Evolutionary conservation across 495 filamentous ascomycete species (phyloP).

Genomic region (Bryoglossum gracile): DNA sequence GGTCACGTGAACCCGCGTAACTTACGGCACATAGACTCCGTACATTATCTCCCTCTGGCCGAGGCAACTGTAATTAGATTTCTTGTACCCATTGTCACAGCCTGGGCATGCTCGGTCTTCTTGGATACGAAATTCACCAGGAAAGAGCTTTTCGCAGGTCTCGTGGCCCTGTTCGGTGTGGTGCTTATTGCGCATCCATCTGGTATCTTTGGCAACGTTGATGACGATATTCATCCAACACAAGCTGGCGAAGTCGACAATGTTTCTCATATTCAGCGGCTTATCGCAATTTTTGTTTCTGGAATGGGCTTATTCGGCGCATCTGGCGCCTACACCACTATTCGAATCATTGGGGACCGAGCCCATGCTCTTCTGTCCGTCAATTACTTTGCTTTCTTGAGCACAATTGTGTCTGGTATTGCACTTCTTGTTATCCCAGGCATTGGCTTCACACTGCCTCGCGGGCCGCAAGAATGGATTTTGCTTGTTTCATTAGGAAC

Average conservation of each 20-base stretch:
- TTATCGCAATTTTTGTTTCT: conserved; percentile 57
- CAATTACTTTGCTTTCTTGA: conserved; percentile 66
- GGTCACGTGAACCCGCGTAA: too few species aligned
- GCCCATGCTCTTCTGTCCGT: conserved; percentile 74
- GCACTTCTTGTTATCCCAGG: conserved; percentile 28
- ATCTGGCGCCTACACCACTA: conserved; percentile 63
- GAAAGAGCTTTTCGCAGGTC: conserved; percentile 58
- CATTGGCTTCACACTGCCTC: conserved; percentile 55
- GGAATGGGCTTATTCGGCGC: conserved; percentile 67
- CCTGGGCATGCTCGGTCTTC: conserved; percentile 63
- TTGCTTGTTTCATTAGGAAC: conserved; percentile 58
- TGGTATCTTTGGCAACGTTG: conserved; percentile 38
- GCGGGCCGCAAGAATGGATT: conserved; percentile 53
- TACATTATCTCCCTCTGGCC: conserved; percentile 68
- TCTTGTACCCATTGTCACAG: conserved; percentile 65
- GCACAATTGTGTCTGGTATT: conserved; percentile 46
- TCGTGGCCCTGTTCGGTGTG: conserved; percentile 66
- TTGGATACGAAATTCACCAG: conserved; percentile 58
- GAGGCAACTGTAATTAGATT: conserved; percentile 81
- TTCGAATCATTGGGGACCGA: conserved; percentile 68
- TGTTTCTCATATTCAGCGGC: conserved; percentile 51
- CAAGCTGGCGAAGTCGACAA: conserved; percentile 3
- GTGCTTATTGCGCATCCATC: conserved; percentile 68
- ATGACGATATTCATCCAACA: conserved; percentile 22
- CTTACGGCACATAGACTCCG: conserved; percentile 45